Evolutionary conservation across 129 eudicot species (phyloP), one percentile per base, ranked within the genome.

Genomic region (Centrapalus pauciflorus): DNA sequence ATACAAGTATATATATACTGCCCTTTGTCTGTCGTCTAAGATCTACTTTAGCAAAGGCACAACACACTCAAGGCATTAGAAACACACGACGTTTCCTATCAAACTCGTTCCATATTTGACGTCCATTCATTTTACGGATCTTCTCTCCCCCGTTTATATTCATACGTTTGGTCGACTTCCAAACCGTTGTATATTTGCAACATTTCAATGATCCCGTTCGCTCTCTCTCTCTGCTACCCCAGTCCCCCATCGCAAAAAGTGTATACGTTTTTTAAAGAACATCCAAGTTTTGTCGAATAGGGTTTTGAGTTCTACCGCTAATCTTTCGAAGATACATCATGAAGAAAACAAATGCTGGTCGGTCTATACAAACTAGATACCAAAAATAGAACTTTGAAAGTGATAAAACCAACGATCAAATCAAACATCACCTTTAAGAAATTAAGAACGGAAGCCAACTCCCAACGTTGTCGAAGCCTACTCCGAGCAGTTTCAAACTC

Each of bases 371-470:
- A 38, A 4, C 2, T 2, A 17, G 6, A 2, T 0, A 66, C 49
- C 26, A 64, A 72, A 48, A 16, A 7, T 33, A 0, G 14, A 56
- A 38, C 56, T 62, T 65, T n/a, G 23, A 25, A 25, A 60, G 28
- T 14, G 41, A 27, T 32, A 61, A 48, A 19, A 29, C 10, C 32
- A 60, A 28, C 20, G 32, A 20, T 57, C 30, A 40, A 38, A 56
- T 12, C 34, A 64, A 19, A 24, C 58, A 37, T 9, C 27, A 91
- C 97, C 62, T 67, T 62, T 34, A 88, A 61, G 78, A 92, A 92
- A 79, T 92, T 83, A 75, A 92, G 89, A 54, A 92, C 95, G 17
- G 98, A 88, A 20, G 98, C 98, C 41, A 92, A 52, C 88, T 92
- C 98, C 88, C 98, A 88, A 17, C 91, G 83, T 41, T 62, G 70